Percentiles rank a stretch among this genome's conserved stretches.
phyloP scores from a whole-genome alignment of 1,284 basidiomycete species.

The Cutaneotrichosporon dermatis region DNA sequence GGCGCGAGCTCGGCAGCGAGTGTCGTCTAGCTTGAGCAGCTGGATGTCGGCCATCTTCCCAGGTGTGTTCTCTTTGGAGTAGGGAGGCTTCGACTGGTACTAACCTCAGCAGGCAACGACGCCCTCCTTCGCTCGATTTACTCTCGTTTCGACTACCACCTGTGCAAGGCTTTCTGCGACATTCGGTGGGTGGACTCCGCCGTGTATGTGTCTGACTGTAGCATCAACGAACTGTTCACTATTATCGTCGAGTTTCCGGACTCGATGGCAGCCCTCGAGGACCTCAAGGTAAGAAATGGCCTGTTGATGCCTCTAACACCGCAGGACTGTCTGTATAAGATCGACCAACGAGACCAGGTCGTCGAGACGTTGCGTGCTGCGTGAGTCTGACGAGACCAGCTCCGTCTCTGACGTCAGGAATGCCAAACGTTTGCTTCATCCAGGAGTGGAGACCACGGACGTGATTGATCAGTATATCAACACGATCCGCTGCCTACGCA shows the following conservation, averaged over 20 bases:
- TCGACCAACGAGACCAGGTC: conserved; percentile 38
- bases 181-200: conserved; percentile 54
- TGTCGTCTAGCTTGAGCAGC: conserved; percentile 68
- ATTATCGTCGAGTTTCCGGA: conserved; percentile 93
- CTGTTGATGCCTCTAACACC: neutral
- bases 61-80: conserved; percentile 17
- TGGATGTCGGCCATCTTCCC: conserved; percentile 78
- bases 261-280: conserved; percentile 77
- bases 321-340: conserved; percentile 42
- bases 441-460: conserved; percentile 89
- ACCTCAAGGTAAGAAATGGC: conserved; percentile 61
- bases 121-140: conserved; percentile 69
- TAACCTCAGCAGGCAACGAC: conserved; percentile 17
- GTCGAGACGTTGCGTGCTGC: conserved; percentile 42
- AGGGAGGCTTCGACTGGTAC: no score
- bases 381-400: conserved; percentile 26
- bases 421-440: conserved; percentile 82
- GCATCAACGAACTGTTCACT: conserved; percentile 81
- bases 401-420: conserved; percentile 55
- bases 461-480: conserved; percentile 91
- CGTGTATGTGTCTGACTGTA: no score
- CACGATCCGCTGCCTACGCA: conserved; percentile 83
- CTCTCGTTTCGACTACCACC: conserved; percentile 81
- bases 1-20: conserved; percentile 63
- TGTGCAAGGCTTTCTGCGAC: conserved; percentile 81